Evolutionary conservation across 768 basidiomycete species (phyloP).

Genomic region (Sarcodon aspratus): DNA sequence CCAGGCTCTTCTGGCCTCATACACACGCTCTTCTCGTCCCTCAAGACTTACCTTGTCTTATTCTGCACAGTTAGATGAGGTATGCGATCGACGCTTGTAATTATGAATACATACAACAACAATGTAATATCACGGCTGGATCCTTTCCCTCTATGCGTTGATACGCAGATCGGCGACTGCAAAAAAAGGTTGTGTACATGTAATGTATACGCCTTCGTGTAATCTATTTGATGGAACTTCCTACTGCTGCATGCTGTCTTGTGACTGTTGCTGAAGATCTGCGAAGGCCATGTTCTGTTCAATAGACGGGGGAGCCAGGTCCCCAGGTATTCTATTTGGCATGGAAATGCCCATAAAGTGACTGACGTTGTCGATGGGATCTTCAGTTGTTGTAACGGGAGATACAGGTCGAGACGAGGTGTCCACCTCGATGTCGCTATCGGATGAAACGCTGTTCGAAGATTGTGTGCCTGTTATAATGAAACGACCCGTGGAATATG

Average conservation of each 20-base stretch:
- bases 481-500: constrained; percentile 57
- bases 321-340: constrained; percentile 25
- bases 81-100: too few species aligned
- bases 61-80: too few species aligned
- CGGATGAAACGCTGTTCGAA: constrained; percentile 22
- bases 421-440: constrained; percentile 34
- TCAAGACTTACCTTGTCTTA: too few species aligned
- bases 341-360: constrained; percentile 8
- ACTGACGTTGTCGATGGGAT: constrained; percentile 21
- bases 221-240: background rate
- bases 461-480: constrained; percentile 33
- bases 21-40: too few species aligned
- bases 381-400: constrained; percentile 22
- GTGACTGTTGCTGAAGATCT: constrained; percentile 26
- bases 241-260: background rate
- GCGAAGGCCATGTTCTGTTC: constrained; percentile 84
- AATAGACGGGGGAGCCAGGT: constrained; percentile 51
- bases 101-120: background rate
- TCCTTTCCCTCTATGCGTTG: constrained; percentile 1
- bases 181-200: background rate
- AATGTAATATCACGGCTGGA: constrained; percentile 1
- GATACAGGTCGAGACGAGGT: constrained; percentile 41
- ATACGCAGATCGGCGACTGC: background rate
- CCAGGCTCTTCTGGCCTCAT: too few species aligned
- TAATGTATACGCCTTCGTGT: background rate